phyloP scores from a whole-genome alignment of 2,329 filamentous ascomycete genomes.

The Dryadomyces sulphureus region DNA sequence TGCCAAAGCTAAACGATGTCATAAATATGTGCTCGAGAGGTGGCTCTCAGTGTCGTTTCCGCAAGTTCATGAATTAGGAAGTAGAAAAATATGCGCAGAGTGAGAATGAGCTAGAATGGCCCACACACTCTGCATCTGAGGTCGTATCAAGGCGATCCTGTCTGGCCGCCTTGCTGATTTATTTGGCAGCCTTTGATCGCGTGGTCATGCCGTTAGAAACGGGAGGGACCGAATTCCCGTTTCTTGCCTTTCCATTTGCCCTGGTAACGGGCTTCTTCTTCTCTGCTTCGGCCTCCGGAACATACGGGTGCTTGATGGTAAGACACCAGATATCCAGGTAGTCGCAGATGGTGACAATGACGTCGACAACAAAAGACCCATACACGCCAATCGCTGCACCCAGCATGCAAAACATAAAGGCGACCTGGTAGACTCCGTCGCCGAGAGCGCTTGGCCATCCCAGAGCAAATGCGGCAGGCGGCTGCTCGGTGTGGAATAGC shows the following conservation, averaged over 20 bases:
- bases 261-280: too few species aligned
- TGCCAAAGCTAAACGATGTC: neutral
- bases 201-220: too few species aligned
- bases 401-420: conserved; percentile 67
- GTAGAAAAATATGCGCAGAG: too few species aligned
- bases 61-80: too few species aligned
- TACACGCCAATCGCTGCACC: conserved; percentile 83
- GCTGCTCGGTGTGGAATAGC: conserved; percentile 3
- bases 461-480: conserved; percentile 13
- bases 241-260: neutral
- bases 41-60: too few species aligned
- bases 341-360: conserved; percentile 95
- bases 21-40: too few species aligned
- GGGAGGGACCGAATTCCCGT: too few species aligned
- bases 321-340: conserved; percentile 97
- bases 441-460: conserved; percentile 69
- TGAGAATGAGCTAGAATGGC: too few species aligned
- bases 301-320: conserved; percentile 76
- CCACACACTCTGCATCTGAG: too few species aligned
- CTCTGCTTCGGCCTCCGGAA: conserved; percentile 25
- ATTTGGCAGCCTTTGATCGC: neutral
- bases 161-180: neutral
- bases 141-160: too few species aligned
- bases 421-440: conserved; percentile 70
- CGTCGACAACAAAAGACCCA: conserved; percentile 91